Base-by-base conservation (phyloP, 2,329 filamentous ascomycete genomes). In the Diaporthe australafricana region DNA sequence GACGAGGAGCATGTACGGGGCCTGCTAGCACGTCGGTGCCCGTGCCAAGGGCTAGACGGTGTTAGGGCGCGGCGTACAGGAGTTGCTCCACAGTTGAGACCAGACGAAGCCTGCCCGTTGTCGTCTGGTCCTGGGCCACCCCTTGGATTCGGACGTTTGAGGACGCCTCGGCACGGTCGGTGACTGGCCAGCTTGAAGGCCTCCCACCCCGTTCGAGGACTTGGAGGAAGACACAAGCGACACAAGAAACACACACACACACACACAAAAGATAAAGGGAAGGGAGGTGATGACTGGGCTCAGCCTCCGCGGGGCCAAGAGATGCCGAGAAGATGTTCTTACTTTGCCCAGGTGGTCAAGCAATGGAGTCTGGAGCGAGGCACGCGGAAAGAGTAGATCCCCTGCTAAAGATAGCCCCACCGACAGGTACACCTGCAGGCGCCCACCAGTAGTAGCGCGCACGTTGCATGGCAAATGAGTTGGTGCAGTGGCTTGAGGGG, bases 291-390 rank as follows among this genome's bases (percentile, higher is more conserved):
- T 11, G 42, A 48, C 27, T 53, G n/a, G n/a, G 42, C 69, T 67
- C 62, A 71, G 68, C 69, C 50, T 71, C 70, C 30, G 38, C 63
- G 62, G 70, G 70, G 62, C 55, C 22, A 52, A 27, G 42, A 71
- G 70, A 42, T 68, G 70, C 70, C 70, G 70, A 71, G 42, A 35
- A 40, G 48, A n/a, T 14, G 38, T 56, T 66, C 38, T 16, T 70
- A 60, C 52, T n/a, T n/a, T 69, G 66, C 55, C 30, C 53, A 52
- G 68, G 17, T 50, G 27, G 60, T 35, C 60, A 48, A 42, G 60
- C 60, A 27, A 27, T 63, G 60, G 30, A 17, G 60, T 20, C 27
- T 63, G 60, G 30, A 17, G 60, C 42, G 20, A 65, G 16, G 42
- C 60, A 65, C 60, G 60, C 60, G 60, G 60, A 65, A 65, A 40